Conservation (phyloP, 495 filamentous ascomycete species). For the Xeromyces bisporus region DNA sequence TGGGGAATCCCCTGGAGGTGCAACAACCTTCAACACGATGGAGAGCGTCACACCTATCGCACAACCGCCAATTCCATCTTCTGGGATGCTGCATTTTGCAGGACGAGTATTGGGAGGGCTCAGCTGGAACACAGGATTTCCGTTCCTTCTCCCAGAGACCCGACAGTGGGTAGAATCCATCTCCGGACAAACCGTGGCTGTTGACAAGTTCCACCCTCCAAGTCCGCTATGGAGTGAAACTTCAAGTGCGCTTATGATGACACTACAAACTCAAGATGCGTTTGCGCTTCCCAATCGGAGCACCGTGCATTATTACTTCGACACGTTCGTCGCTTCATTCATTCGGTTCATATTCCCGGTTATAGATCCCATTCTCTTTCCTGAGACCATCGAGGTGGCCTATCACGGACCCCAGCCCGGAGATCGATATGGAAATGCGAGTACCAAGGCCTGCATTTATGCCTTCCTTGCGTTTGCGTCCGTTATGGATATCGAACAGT, state of each 20-base stretch:
- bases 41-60: too few species aligned
- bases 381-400: conserved; percentile 22
- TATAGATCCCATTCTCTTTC: conserved; percentile 23
- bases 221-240: conserved; percentile 18
- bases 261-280: conserved; percentile 7
- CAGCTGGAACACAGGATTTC: conserved; percentile 29
- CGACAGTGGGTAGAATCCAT: conserved; percentile 29
- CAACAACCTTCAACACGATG: too few species aligned
- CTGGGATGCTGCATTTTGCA: conserved; percentile 31
- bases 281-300: conserved; percentile 16
- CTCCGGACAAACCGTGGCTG: conserved; percentile 24
- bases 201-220: conserved; percentile 18
- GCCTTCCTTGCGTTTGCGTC: conserved; percentile 26
- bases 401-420: conserved; percentile 12
- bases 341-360: conserved; percentile 29
- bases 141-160: conserved; percentile 27
- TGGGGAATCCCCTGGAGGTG: too few species aligned
- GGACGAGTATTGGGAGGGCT: conserved; percentile 29
- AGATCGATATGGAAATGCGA: conserved; percentile 8
- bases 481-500: conserved; percentile 9
- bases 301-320: conserved; percentile 9
- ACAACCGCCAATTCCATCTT: conserved; percentile 11
- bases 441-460: conserved; percentile 25
- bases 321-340: conserved; percentile 10
- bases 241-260: conserved; percentile 11